Evolutionary conservation across 176 grass and related monocot genomes (phyloP), one percentile per base, ranked within the genome.

Genomic region (Melocanna baccifera): DNA sequence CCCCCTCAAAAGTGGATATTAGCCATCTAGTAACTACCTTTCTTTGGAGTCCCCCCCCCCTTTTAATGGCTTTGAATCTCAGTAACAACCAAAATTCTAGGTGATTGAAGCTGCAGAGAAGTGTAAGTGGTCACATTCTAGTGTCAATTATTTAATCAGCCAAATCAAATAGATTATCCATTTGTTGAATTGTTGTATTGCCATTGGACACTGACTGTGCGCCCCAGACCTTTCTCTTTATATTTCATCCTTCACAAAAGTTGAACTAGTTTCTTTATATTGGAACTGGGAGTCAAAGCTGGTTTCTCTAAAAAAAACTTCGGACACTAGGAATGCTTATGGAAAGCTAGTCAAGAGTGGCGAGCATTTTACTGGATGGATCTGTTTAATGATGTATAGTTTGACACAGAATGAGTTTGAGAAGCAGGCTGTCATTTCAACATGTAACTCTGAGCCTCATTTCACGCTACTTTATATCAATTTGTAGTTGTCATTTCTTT

Each of bases 181-280:
- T 25, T 58, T 19, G 39, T 87, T 67, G 67, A 82, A 37, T 58
- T 19, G 39, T 87, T 67, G 67, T 85, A 20, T 61, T 86, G 22
- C 51, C 14, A 28, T 59, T 15, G 61, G 67, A 69, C 39, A 11
- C 43, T 30, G 26, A 66, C 42, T 86, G 5, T 69, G 50, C 62
- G 56, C 15, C 66, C 65, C 6, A 41, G 68, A 55, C 57, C 48
- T 71, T 80, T 57, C 55, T n/a, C 19, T 57, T 11, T 52, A 70
- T 58, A 7, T 47, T 77, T 76, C 82, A 75, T 78, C 12, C 37
- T 58, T 55, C 42, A 68, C 36, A 34, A 76, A 30, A 20, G 34
- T 41, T 25, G 52, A 68, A 37, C 64, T 36, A 25, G 20, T 18
- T 81, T 66, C 9, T 80, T 19, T 53, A 55, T 66, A 53, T 56